Evolutionary conservation across 1,139 yeast genomes (phyloP).

Genomic region (Casaregolazyma suthepensis): DNA sequence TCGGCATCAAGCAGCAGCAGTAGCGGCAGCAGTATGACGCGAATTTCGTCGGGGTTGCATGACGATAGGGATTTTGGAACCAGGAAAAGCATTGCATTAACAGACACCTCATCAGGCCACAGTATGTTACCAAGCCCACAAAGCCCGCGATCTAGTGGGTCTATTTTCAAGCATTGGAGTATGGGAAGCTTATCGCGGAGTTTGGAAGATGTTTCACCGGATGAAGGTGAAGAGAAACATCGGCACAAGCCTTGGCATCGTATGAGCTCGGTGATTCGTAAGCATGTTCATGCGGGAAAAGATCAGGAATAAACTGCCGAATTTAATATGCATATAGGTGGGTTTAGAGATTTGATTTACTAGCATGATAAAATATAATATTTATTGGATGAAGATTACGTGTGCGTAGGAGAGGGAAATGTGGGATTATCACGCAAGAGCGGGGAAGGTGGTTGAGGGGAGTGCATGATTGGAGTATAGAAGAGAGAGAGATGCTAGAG

Average conservation of each 20-base stretch:
- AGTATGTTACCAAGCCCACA: not conserved
- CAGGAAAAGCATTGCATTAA: not conserved
- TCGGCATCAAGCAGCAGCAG: not conserved
- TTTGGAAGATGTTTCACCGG: not conserved
- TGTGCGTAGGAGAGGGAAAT: too few species aligned
- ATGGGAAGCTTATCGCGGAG: not conserved
- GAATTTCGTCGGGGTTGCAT: conserved; percentile 5
- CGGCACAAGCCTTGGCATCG: not conserved
- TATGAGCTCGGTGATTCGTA: not conserved
- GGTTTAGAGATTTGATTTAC: not conserved
- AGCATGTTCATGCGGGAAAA: not conserved
- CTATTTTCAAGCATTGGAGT: not conserved
- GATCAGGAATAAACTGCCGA: not conserved
- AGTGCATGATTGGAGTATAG: not conserved
- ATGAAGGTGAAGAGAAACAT: not conserved
- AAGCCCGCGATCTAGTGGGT: not conserved
- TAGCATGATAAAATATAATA: not conserved
- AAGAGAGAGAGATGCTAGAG: not conserved
- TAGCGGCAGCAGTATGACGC: conserved; percentile 3
- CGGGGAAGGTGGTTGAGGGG: too few species aligned
- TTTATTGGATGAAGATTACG: too few species aligned
- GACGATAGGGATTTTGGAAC: conserved; percentile 2
- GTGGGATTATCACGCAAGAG: too few species aligned
- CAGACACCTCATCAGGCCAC: not conserved
- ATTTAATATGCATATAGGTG: not conserved